Evolutionary conservation across 129 eudicot species (phyloP).

Genomic region (Silybum marianum): DNA sequence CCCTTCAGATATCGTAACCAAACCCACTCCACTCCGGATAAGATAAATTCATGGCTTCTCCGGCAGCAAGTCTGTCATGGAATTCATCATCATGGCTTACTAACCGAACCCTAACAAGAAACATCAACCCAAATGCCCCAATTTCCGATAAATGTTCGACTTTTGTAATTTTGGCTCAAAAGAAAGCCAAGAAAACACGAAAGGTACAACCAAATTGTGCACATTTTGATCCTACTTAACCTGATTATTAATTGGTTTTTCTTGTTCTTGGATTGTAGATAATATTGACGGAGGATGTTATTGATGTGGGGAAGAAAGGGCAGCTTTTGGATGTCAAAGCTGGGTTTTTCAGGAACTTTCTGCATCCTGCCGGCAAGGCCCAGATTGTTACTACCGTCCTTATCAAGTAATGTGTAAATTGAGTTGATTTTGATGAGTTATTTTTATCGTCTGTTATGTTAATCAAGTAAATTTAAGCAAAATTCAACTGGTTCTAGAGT

Average conservation of each 20-base stretch:
- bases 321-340: constrained; percentile 80
- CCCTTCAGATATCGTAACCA: neutral
- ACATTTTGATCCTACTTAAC: neutral
- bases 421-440: constrained; percentile 3
- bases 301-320: constrained; percentile 83
- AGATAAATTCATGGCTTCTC: constrained; percentile 48
- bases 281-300: constrained; percentile 83
- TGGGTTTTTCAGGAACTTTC: constrained; percentile 77
- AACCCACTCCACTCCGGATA: constrained; percentile 18
- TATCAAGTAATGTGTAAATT: constrained; percentile 55
- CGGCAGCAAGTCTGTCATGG: constrained; percentile 68
- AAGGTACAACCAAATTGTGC: constrained; percentile 44
- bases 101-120: constrained; percentile 33
- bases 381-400: constrained; percentile 67
- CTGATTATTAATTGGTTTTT: neutral
- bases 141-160: constrained; percentile 31
- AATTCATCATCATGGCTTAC: constrained; percentile 62
- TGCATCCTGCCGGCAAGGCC: constrained; percentile 82
- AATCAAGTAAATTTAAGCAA: neutral
- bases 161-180: constrained; percentile 58
- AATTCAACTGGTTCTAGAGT: neutral
- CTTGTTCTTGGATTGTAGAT: constrained; percentile 44
- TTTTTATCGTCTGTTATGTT: neutral
- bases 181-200: constrained; percentile 74
- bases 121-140: constrained; percentile 23